These are phyloP conservation scores for Castanea mollissima DNA, from an alignment of 306 rosid genomes.

Conservation along the genomic window DNA sequence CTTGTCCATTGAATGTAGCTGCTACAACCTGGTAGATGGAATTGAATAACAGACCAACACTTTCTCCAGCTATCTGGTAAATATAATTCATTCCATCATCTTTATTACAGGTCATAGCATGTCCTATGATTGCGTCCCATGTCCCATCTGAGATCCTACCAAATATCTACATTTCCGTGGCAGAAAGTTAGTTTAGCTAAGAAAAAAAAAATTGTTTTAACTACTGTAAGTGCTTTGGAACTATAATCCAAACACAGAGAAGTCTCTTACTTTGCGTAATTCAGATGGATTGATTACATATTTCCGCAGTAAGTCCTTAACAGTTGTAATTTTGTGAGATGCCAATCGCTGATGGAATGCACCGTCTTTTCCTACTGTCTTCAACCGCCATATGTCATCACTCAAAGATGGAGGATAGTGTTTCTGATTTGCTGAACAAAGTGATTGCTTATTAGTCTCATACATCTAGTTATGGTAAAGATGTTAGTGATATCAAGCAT, in stretches of 20 bases:
- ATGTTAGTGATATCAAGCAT: neutral
- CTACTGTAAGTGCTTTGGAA: neutral
- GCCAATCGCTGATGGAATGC: constrained; percentile 28
- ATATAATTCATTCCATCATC: constrained; percentile 34
- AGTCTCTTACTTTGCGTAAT: constrained; percentile 35
- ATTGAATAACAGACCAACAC: constrained; percentile 35
- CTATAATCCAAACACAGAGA: neutral
- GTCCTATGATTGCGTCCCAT: constrained; percentile 45
- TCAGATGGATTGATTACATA: constrained; percentile 21
- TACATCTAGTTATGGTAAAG: constrained; percentile 1
- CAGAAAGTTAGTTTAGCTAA: constrained; percentile 8
- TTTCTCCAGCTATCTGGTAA: constrained; percentile 15
- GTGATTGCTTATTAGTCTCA: constrained; percentile 18
- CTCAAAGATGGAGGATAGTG: constrained; percentile 52
- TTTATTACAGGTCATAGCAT: constrained; percentile 44
- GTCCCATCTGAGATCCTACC: constrained; percentile 26
- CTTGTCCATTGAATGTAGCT: constrained; percentile 31
- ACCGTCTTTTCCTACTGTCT: constrained; percentile 51
- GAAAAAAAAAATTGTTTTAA: neutral
- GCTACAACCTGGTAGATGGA: constrained; percentile 46
- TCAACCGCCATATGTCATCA: constrained; percentile 65
- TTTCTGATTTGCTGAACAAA: constrained; percentile 52
- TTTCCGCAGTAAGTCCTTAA: constrained; percentile 43
- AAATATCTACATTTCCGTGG: constrained; percentile 43
- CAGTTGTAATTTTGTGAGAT: constrained; percentile 22